Evolutionary conservation across 345 rosid species (phyloP).

Genomic region (Lepidium africanum): DNA sequence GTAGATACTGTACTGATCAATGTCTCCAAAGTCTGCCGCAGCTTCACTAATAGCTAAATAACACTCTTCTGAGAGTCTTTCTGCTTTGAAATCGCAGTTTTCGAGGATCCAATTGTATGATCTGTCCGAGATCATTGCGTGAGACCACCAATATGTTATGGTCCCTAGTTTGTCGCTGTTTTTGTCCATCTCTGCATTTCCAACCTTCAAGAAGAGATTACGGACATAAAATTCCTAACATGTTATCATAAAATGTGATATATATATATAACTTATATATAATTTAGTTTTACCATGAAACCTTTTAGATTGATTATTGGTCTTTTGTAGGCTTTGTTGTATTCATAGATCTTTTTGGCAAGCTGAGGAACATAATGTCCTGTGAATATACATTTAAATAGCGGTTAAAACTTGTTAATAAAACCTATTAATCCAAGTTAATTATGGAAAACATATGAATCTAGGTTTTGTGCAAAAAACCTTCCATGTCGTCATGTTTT

Average conservation of each 20-base stretch:
- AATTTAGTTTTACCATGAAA: conserved; percentile 45
- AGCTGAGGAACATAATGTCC: conserved; percentile 95
- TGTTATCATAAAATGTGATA: neutral
- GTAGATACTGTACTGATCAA: conserved; percentile 81
- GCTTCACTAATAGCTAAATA: conserved; percentile 45
- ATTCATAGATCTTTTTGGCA: conserved; percentile 58
- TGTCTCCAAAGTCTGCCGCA: conserved; percentile 56
- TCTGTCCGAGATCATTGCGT: conserved; percentile 69
- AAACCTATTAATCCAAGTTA: neutral
- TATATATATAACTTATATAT: neutral
- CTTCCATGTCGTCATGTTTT: no score
- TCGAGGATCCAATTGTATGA: conserved; percentile 49
- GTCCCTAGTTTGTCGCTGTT: conserved; percentile 68
- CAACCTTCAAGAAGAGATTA: conserved; percentile 40
- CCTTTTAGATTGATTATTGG: conserved; percentile 76
- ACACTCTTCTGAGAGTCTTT: conserved; percentile 36
- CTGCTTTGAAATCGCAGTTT: conserved; percentile 51
- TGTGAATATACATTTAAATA: neutral
- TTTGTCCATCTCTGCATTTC: conserved; percentile 72
- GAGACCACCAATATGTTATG: conserved; percentile 82
- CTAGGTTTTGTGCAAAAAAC: no score
- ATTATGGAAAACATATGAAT: neutral
- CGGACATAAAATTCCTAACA: neutral
- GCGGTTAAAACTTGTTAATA: neutral
- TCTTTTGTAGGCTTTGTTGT: conserved; percentile 32